Evolutionary conservation across 345 rosid species (phyloP), one percentile per base, ranked within the genome.

Genomic region (Sapria himalayana): DNA sequence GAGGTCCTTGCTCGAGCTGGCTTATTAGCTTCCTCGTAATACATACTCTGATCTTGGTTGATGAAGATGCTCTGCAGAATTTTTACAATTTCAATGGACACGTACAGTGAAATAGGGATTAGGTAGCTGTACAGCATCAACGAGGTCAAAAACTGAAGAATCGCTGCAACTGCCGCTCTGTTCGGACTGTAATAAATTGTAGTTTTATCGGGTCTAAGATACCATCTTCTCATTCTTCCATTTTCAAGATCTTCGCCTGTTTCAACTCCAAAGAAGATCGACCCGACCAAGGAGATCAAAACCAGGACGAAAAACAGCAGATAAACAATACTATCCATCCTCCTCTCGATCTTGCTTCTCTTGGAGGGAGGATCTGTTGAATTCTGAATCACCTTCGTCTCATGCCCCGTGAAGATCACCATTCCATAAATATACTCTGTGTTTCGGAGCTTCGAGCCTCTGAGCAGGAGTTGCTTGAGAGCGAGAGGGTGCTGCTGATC

Each of bases 1-100:
- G 97, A 86, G 12, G 94, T 86, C 22, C 94, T 75, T 7, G 97
- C 97, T 25, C 55, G 64, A 4, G 97, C 97, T 2, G 97, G 97
- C 56, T 70, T 74, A 61, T 86, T 93, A 0, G 74, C 55, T 54
- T 81, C 94, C 49, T 78, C 93, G 9, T 73, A 61, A 64, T 86
- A 86, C 97, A 86, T 86, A 0, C 60, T 54, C 43, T 53, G 56
- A 59, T 86, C 97, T 39, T 64, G 78, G 52, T 86, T 86, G 56
- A 86, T 86, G 67, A 86, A 86, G 39, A 66, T 29, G 33, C 97
- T 86, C 65, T 86, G 97, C 22, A 86, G 92, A 48, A 76, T 71
- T 57, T 86, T 86, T 31, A 86, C 97, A 19, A 86, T 61, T 61
- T 86, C 97, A 24, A 86, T 78, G 5, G 97, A 86, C 7, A 86